Evolutionary conservation across 2,329 filamentous ascomycete genomes (phyloP).

Genomic region (Aspergillus melleus): DNA sequence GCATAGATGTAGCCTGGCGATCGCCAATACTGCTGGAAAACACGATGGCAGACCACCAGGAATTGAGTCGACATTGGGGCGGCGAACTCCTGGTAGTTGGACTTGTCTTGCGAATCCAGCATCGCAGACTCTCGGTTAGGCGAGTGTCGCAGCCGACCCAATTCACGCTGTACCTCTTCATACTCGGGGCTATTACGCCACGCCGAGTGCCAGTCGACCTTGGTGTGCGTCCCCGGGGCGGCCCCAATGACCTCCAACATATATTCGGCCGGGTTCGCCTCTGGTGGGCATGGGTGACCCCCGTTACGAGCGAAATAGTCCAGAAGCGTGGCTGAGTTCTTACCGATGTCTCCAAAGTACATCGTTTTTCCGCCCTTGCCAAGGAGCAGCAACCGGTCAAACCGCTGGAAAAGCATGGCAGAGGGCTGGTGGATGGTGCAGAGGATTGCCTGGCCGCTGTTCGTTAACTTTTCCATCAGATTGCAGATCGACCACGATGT

Average conservation of each 20-base stretch:
- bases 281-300: constrained; percentile 50
- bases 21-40: constrained; percentile 87
- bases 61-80: constrained; percentile 69
- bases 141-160: constrained; percentile 51
- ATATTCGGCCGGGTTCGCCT: constrained; percentile 70
- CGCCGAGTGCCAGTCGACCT: constrained; percentile 51
- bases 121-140: constrained; percentile 17
- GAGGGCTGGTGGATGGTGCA: constrained; percentile 94
- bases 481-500: constrained; percentile 86
- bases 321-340: constrained; percentile 54
- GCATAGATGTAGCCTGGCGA: constrained; percentile 83
- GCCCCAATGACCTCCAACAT: constrained; percentile 60
- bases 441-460: constrained; percentile 81
- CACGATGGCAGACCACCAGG: constrained; percentile 63
- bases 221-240: constrained; percentile 59
- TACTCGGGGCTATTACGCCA: constrained; percentile 61
- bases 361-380: constrained; percentile 63
- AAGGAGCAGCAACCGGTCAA: constrained; percentile 62
- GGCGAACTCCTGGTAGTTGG: constrained; percentile 70
- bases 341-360: constrained; percentile 64
- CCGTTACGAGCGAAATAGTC: constrained; percentile 65
- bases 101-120: constrained; percentile 43
- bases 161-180: constrained; percentile 41
- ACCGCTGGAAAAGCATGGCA: constrained; percentile 85
- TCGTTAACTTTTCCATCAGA: constrained; percentile 80